These are phyloP conservation scores for Leccinum pellstonianum DNA, from an alignment of 768 basidiomycete species.

Conservation along the genomic window DNA sequence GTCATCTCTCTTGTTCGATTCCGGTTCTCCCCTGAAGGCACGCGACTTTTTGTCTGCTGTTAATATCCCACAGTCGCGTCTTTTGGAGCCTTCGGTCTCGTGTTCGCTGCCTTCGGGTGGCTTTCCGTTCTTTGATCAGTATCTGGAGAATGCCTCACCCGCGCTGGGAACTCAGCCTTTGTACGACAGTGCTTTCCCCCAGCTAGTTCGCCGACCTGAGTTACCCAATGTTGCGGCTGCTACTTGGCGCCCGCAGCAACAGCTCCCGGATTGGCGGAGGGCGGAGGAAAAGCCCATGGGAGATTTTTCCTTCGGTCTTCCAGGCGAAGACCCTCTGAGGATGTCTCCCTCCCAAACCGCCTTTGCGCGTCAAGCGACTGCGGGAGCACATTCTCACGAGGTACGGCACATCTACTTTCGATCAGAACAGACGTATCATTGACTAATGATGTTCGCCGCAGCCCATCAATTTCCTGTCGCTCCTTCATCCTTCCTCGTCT, in stretches of 20 bases:
- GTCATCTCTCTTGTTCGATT: constrained; percentile 44
- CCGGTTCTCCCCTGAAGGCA: constrained; percentile 38
- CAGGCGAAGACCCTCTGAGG: constrained; percentile 31
- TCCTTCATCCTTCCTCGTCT: constrained; percentile 81
- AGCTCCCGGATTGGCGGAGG: constrained; percentile 44
- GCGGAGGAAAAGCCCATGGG: constrained; percentile 30
- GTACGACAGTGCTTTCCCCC: constrained; percentile 33
- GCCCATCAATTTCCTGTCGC: constrained; percentile 88
- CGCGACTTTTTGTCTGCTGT: constrained; percentile 30
- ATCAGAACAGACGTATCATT: constrained; percentile 5
- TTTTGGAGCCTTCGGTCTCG: constrained; percentile 19
- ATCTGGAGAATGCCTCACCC: constrained; percentile 44
- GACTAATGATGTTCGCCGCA: constrained; percentile 31
- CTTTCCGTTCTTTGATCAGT: constrained; percentile 54
- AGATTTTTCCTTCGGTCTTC: constrained; percentile 25
- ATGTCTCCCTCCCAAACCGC: constrained; percentile 27
- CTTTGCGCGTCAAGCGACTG: constrained; percentile 29
- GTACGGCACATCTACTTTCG: constrained; percentile 34
- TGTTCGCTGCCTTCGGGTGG: constrained; percentile 23
- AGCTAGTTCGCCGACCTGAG: constrained; percentile 23
- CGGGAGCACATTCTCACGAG: constrained; percentile 45
- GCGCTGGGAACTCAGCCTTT: constrained; percentile 37
- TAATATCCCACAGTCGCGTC: constrained; percentile 27
- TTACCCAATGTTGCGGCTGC: constrained; percentile 11
- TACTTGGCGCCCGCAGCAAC: constrained; percentile 31